phyloP scores from a whole-genome alignment of 768 basidiomycete species.

The Rhodotorula graminis region DNA sequence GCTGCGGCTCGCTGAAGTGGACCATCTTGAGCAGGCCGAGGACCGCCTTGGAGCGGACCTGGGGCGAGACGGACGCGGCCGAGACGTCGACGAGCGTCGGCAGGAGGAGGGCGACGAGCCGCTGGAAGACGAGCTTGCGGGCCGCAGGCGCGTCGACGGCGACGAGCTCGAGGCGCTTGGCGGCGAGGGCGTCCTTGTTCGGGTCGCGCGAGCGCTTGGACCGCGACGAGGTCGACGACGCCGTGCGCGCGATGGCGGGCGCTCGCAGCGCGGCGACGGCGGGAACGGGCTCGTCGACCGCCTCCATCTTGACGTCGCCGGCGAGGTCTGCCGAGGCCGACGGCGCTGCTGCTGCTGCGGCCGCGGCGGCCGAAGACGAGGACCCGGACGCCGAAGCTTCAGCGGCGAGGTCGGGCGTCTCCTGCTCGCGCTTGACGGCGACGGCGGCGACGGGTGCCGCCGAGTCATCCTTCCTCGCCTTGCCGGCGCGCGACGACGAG shows the following conservation, averaged over 20 bases:
- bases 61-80: constrained; percentile 86
- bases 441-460: background rate
- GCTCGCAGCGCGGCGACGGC: constrained; percentile 43
- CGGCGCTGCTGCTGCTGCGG: background rate
- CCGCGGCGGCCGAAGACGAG: background rate
- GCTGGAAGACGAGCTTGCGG: constrained; percentile 61
- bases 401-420: constrained; percentile 16
- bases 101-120: constrained; percentile 81
- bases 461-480: constrained; percentile 9
- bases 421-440: constrained; percentile 39
- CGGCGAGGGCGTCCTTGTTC: constrained; percentile 52
- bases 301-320: constrained; percentile 33
- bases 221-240: constrained; percentile 42
- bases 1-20: constrained; percentile 74
- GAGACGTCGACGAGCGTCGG: constrained; percentile 98
- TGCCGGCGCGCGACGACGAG: constrained; percentile 14
- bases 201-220: constrained; percentile 38
- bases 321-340: background rate
- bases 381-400: background rate
- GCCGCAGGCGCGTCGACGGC: constrained; percentile 58
- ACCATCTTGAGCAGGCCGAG: constrained; percentile 84
- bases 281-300: constrained; percentile 33
- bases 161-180: constrained; percentile 59
- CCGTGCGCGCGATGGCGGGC: constrained; percentile 40
- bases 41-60: constrained; percentile 81